Conservation (phyloP, 495 filamentous ascomycete species). For the Neurospora sp. region DNA sequence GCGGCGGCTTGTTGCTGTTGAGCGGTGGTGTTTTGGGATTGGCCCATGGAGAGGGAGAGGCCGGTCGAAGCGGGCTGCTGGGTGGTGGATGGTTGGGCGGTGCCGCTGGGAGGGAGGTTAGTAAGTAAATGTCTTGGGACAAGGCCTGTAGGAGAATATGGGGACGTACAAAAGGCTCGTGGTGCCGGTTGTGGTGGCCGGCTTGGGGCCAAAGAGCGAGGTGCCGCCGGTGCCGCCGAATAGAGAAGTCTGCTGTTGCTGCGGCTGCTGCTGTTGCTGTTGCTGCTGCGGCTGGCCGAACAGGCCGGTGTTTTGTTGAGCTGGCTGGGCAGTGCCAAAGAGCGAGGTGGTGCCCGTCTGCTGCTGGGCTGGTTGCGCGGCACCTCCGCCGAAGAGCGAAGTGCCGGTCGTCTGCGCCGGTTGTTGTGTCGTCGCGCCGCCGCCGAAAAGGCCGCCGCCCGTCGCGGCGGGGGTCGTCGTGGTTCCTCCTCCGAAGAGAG, state of each 20-base stretch:
- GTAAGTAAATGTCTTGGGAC: conserved; percentile 5
- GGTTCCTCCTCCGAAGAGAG: not conserved
- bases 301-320: conserved; percentile 11
- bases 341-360: conserved; percentile 3
- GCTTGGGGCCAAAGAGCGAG: conserved; percentile 32
- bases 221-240: conserved; percentile 30
- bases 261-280: conserved; percentile 7
- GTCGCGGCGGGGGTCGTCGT: conserved; percentile 6
- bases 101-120: conserved; percentile 14
- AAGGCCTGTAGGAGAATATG: not conserved
- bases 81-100: conserved; percentile 1
- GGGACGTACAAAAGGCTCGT: conserved; percentile 42
- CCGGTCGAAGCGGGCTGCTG: conserved; percentile 4
- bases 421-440: conserved; percentile 1
- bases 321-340: conserved; percentile 10
- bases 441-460: conserved; percentile 20
- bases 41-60: conserved; percentile 36
- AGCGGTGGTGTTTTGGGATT: conserved; percentile 21
- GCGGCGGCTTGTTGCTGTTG: conserved; percentile 41
- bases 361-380: conserved; percentile 12
- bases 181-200: conserved; percentile 6
- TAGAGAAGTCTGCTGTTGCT: conserved; percentile 10
- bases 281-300: not conserved
- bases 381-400: not conserved
- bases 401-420: conserved; percentile 7